Conservation (phyloP, 1,284 basidiomycete genomes). For the Tremellales sp. region DNA sequence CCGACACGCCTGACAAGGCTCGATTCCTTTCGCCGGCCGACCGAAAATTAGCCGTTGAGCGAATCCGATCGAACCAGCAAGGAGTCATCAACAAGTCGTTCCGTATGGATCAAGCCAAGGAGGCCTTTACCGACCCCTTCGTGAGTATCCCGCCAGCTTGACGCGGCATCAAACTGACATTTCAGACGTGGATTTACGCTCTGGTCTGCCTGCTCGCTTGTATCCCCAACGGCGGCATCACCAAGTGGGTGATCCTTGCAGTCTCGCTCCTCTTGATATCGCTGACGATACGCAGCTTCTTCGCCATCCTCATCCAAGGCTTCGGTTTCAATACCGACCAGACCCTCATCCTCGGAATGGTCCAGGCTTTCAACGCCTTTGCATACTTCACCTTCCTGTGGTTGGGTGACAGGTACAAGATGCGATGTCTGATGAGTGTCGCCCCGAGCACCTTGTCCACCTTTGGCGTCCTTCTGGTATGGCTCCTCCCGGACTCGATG, state of each 20-base stretch:
- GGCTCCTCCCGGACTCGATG: neutral
- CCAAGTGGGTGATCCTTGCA: slow-evolving; percentile 4
- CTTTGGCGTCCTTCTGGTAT: neutral
- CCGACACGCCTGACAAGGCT: slow-evolving; percentile 28
- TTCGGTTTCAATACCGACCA: neutral
- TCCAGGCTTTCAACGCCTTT: neutral
- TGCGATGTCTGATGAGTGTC: neutral
- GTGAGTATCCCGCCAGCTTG: slow-evolving; percentile 11
- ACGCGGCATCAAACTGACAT: slow-evolving; percentile 5
- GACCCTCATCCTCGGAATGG: neutral
- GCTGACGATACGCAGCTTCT: neutral
- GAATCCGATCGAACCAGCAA: slow-evolving; percentile 22
- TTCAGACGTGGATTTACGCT: slow-evolving; percentile 11
- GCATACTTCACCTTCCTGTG: neutral
- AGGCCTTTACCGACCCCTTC: slow-evolving; percentile 25
- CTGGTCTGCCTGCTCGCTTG: slow-evolving; percentile 5
- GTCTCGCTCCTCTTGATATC: slow-evolving; percentile 1
- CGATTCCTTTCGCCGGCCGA: slow-evolving; percentile 26
- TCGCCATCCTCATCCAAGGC: slow-evolving; percentile 1
- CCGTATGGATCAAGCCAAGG: slow-evolving; percentile 24
- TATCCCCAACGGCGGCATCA: slow-evolving; percentile 15
- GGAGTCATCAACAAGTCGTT: slow-evolving; percentile 18
- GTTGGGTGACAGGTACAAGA: neutral
- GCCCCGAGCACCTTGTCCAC: neutral
- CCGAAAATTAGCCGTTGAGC: slow-evolving; percentile 27